Percentiles rank a stretch among this genome's conserved stretches.
Evolutionary conservation across 2,329 filamentous ascomycete genomes (phyloP).

Genomic region (Pseudopyrenochaeta lycopersici): DNA sequence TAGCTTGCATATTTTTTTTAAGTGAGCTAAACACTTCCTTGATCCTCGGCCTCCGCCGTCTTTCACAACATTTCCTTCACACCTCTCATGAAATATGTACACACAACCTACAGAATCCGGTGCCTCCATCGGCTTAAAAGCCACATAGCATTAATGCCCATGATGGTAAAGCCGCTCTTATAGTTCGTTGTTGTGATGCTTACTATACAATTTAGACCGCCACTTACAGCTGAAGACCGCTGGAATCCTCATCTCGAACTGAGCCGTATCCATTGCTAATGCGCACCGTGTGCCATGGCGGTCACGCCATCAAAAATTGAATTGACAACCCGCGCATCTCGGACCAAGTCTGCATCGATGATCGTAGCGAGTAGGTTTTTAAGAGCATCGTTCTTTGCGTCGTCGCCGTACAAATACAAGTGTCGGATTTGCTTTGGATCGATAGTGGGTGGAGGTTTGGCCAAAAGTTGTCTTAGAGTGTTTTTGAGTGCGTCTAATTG

Average conservation of each 20-base stretch:
- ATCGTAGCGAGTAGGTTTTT: conserved; percentile 3
- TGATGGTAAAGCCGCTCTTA: no score
- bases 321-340: conserved; percentile 5
- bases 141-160: no score
- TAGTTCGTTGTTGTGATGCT: no score
- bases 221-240: conserved; percentile 9
- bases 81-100: no score
- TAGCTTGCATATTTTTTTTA: no score
- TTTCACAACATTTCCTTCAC: no score
- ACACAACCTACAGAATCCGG: no score
- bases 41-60: no score
- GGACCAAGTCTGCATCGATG: conserved; percentile 4
- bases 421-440: conserved; percentile 6
- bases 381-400: conserved; percentile 6
- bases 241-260: conserved; percentile 1
- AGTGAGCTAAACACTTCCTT: no score
- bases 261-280: conserved; percentile 4
- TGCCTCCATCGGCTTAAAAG: no score
- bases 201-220: conserved; percentile 11
- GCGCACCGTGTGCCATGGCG: conserved; percentile 2
- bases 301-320: conserved; percentile 13
- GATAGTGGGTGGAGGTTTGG: conserved; percentile 5
- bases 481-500: conserved; percentile 8
- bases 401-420: conserved; percentile 18
- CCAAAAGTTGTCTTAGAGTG: conserved; percentile 6